Evolutionary conservation across 805 yeast genomes (phyloP).

Genomic region (Clavispora asparagi): DNA sequence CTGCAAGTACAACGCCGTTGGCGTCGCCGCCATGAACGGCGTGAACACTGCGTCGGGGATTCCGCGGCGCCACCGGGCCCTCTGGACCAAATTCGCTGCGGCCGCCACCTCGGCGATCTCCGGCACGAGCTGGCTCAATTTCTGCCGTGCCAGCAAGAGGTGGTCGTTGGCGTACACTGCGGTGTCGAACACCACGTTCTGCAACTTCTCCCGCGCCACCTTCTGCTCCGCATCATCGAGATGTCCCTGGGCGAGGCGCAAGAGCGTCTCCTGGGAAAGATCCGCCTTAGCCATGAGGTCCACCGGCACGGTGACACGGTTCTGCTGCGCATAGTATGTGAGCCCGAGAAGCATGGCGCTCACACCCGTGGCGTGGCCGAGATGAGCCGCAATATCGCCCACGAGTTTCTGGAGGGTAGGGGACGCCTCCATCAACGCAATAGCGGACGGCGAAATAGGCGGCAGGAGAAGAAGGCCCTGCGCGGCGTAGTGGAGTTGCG

Average conservation of each 20-base stretch:
- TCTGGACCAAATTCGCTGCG: slow-evolving; percentile 18
- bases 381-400: slow-evolving; percentile 66
- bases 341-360: slow-evolving; percentile 60
- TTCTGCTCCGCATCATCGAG: slow-evolving; percentile 20
- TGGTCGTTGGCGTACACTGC: slow-evolving; percentile 81
- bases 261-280: slow-evolving; percentile 59
- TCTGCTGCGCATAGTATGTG: slow-evolving; percentile 50
- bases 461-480: slow-evolving; percentile 59
- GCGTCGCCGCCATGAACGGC: slow-evolving; percentile 65
- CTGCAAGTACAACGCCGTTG: slow-evolving; percentile 57
- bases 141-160: slow-evolving; percentile 59
- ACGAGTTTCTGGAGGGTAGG: slow-evolving; percentile 38
- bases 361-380: slow-evolving; percentile 77
- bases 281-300: slow-evolving; percentile 50
- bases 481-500: slow-evolving; percentile 66
- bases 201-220: slow-evolving; percentile 34
- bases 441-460: slow-evolving; percentile 50
- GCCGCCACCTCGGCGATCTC: slow-evolving; percentile 30
- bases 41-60: slow-evolving; percentile 61
- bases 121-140: slow-evolving; percentile 36
- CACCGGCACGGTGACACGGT: slow-evolving; percentile 56
- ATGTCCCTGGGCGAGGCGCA: slow-evolving; percentile 45
- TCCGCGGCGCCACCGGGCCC: slow-evolving; percentile 37
- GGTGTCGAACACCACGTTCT: slow-evolving; percentile 60
- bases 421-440: slow-evolving; percentile 41